These are phyloP conservation scores for Penicillium fimorum DNA, from an alignment of 495 filamentous ascomycete species.

Conservation along the genomic window DNA sequence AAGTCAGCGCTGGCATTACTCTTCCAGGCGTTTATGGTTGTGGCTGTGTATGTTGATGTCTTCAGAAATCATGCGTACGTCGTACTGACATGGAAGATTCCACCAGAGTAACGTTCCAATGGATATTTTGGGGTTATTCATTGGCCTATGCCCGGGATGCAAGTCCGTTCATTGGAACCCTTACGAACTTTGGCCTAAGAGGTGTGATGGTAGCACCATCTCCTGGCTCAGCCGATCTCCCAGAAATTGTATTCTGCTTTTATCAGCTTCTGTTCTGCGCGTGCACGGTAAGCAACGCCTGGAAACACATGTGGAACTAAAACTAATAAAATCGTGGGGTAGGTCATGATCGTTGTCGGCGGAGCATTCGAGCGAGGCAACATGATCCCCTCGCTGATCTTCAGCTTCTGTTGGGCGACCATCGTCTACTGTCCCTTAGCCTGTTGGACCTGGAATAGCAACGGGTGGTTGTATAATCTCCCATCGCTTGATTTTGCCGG, in stretches of 20 bases:
- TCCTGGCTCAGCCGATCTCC: conserved; percentile 45
- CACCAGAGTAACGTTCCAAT: conserved; percentile 48
- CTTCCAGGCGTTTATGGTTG: conserved; percentile 56
- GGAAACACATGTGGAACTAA: too few relatives aligned
- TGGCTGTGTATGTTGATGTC: conserved; percentile 36
- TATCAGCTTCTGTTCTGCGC: conserved; percentile 60
- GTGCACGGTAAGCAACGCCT: conserved; percentile 42
- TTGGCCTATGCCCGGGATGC: conserved; percentile 52
- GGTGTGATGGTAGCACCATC: conserved; percentile 52
- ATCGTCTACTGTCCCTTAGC: conserved; percentile 60
- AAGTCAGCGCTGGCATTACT: conserved; percentile 57
- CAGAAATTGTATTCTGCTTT: conserved; percentile 57
- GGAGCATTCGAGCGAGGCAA: conserved; percentile 56
- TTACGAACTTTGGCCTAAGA: conserved; percentile 55
- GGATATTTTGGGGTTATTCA: conserved; percentile 61
- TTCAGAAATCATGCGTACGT: not conserved
- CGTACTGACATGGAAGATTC: not conserved
- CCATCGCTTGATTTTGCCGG: conserved; percentile 57
- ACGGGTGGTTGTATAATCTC: conserved; percentile 57
- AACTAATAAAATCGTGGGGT: not conserved
- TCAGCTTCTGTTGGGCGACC: conserved; percentile 59
- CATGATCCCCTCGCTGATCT: conserved; percentile 55
- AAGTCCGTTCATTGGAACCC: conserved; percentile 53
- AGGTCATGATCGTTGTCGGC: conserved; percentile 53
- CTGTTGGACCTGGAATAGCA: conserved; percentile 60